phyloP scores from a whole-genome alignment of 177 flowering plant species.

The Tripterygium wilfordii region DNA sequence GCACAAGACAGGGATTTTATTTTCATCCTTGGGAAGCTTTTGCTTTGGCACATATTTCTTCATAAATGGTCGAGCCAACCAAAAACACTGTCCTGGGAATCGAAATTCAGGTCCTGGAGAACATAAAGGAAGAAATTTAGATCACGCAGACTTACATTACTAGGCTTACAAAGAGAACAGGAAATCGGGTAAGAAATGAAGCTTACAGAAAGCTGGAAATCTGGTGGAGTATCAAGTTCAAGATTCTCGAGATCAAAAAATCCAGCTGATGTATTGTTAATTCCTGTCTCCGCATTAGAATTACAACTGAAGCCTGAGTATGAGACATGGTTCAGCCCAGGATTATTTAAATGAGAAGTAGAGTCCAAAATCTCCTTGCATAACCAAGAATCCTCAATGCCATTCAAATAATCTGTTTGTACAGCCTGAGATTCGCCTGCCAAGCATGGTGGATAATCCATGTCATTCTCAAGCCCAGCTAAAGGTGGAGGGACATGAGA shows the following conservation, averaged over 20 bases:
- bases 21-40: constrained; percentile 4
- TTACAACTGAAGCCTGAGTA: constrained; percentile 6
- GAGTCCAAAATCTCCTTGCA: constrained; percentile 52
- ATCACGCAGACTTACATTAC: neutral
- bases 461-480: constrained; percentile 20
- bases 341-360: constrained; percentile 16
- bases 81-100: constrained; percentile 59
- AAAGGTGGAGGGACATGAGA: constrained; percentile 8
- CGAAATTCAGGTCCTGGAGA: constrained; percentile 60
- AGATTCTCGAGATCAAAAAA: constrained; percentile 48
- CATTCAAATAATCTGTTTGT: constrained; percentile 21
- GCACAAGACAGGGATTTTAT: constrained; percentile 17
- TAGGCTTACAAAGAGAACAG: neutral
- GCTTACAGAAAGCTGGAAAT: constrained; percentile 50
- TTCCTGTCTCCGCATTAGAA: constrained; percentile 13
- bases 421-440: constrained; percentile 66
- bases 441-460: constrained; percentile 28
- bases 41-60: constrained; percentile 1
- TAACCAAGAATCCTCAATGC: constrained; percentile 28
- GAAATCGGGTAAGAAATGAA: neutral
- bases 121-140: neutral
- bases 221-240: constrained; percentile 53
- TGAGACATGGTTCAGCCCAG: constrained; percentile 16
- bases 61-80: constrained; percentile 56
- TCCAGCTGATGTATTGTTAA: constrained; percentile 20